These are phyloP conservation scores for Aquilaria sinensis DNA, from an alignment of 345 rosid genomes.

Conservation along the genomic window DNA sequence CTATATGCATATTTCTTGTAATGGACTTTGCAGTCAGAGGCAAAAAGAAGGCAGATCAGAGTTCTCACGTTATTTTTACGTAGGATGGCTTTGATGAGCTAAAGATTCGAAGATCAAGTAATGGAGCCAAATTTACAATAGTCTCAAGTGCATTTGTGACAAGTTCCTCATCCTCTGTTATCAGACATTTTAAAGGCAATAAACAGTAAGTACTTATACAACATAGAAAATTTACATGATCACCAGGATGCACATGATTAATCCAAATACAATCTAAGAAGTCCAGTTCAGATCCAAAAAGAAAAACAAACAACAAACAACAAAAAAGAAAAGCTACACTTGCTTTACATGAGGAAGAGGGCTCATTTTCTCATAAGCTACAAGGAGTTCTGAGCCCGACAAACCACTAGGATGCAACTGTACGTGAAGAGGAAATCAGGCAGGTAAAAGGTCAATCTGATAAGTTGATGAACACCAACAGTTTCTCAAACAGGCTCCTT, in stretches of 20 bases:
- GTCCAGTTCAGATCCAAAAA: no score
- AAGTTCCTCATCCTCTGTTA: constrained; percentile 95
- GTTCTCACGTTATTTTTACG: constrained; percentile 75
- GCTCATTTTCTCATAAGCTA: no score
- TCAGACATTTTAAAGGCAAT: constrained; percentile 10
- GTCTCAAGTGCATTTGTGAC: constrained; percentile 92
- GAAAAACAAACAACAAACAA: no score
- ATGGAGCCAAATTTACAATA: constrained; percentile 82
- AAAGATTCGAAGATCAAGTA: constrained; percentile 92
- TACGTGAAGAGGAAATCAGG: no score
- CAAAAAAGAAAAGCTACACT: no score
- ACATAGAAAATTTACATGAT: neutral
- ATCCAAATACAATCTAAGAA: no score
- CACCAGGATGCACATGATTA: neutral
- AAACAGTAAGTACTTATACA: neutral
- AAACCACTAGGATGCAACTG: no score
- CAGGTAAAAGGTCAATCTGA: no score
- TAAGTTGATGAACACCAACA: no score
- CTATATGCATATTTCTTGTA: neutral
- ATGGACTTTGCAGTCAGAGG: neutral
- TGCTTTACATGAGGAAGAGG: no score
- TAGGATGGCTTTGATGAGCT: constrained; percentile 76
- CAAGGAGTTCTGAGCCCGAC: no score
- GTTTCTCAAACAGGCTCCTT: no score
- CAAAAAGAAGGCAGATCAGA: constrained; percentile 10